Evolutionary conservation across 2,329 filamentous ascomycete species (phyloP).

Genomic region (Phialophora tarda): DNA sequence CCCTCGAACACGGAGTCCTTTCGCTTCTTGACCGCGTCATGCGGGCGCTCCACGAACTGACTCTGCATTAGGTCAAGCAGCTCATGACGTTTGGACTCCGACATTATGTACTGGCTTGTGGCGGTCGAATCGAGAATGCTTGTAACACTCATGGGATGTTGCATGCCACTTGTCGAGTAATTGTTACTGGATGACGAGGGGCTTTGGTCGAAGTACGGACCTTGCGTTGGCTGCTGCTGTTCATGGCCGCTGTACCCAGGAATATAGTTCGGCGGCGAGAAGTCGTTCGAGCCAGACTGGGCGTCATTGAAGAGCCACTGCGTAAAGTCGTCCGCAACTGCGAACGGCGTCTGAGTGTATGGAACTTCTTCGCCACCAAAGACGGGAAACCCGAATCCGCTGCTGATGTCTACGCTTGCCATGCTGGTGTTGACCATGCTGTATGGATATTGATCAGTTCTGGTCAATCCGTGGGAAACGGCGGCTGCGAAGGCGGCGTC

Average conservation of each 20-base stretch:
- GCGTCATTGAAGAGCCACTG: conserved; percentile 80
- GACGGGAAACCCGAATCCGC: conserved; percentile 70
- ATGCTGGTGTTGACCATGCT: conserved; percentile 31
- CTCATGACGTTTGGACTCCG: conserved; percentile 84
- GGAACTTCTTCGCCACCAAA: conserved; percentile 74
- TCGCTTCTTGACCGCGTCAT: conserved; percentile 73
- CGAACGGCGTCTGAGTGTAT: conserved; percentile 84
- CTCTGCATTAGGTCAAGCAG: conserved; percentile 80
- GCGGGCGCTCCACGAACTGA: conserved; percentile 80
- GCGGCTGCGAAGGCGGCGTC: conserved; percentile 41
- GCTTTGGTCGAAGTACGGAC: conserved; percentile 58
- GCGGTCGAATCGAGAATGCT: conserved; percentile 77
- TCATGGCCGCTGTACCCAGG: conserved; percentile 50
- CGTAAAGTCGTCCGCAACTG: conserved; percentile 85
- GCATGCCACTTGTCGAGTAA: conserved; percentile 42
- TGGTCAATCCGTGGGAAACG: conserved; percentile 41
- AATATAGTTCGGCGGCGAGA: conserved; percentile 49
- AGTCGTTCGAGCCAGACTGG: conserved; percentile 59
- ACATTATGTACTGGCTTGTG: conserved; percentile 78
- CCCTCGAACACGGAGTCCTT: conserved; percentile 81
- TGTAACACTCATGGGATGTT: conserved; percentile 88
- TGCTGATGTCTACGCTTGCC: conserved; percentile 46
- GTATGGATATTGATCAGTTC: conserved; percentile 36
- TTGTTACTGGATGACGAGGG: conserved; percentile 42
- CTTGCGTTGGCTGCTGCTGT: conserved; percentile 51